Percentiles rank a stretch among this genome's conserved stretches.
These are phyloP conservation scores for Xerocomus potaroensis DNA, from an alignment of 768 basidiomycete species.

Conservation along the genomic window DNA sequence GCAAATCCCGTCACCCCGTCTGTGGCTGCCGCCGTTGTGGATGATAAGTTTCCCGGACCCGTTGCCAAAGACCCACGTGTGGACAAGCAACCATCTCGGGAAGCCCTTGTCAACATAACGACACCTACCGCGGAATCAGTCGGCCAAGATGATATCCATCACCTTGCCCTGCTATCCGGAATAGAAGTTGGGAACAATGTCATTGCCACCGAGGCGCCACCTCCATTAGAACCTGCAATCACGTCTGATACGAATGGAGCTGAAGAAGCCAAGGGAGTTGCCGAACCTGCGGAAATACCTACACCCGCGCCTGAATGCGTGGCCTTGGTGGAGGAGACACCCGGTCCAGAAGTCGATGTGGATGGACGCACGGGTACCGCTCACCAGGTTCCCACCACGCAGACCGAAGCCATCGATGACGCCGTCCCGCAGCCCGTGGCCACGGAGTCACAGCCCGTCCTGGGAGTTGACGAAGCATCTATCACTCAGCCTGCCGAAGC, in stretches of 20 bases:
- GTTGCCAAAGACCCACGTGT: conserved; percentile 3
- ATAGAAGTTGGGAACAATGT: neutral
- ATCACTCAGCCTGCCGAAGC: neutral
- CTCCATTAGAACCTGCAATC: conserved; percentile 7
- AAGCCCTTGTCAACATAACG: conserved; percentile 4
- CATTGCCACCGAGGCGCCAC: conserved; percentile 9
- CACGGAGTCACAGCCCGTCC: conserved; percentile 5
- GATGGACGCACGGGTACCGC: neutral
- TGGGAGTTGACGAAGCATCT: neutral
- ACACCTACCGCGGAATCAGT: conserved; percentile 8
- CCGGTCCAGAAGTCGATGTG: conserved; percentile 5
- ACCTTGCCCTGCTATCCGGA: conserved; percentile 1
- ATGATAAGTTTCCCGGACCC: neutral
- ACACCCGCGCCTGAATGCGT: conserved; percentile 12
- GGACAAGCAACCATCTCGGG: conserved; percentile 4
- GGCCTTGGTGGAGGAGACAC: conserved; percentile 15
- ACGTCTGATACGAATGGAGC: neutral
- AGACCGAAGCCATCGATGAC: neutral
- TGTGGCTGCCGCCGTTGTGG: neutral
- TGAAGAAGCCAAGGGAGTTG: conserved; percentile 11
- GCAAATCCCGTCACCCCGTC: neutral
- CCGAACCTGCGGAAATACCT: conserved; percentile 9
- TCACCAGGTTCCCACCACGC: neutral
- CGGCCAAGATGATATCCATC: conserved; percentile 1
- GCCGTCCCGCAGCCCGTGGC: neutral